Evolutionary conservation across 2,329 filamentous ascomycete species (phyloP), one percentile per base, ranked within the genome.

Genomic region (Fusarium decemcellulare): DNA sequence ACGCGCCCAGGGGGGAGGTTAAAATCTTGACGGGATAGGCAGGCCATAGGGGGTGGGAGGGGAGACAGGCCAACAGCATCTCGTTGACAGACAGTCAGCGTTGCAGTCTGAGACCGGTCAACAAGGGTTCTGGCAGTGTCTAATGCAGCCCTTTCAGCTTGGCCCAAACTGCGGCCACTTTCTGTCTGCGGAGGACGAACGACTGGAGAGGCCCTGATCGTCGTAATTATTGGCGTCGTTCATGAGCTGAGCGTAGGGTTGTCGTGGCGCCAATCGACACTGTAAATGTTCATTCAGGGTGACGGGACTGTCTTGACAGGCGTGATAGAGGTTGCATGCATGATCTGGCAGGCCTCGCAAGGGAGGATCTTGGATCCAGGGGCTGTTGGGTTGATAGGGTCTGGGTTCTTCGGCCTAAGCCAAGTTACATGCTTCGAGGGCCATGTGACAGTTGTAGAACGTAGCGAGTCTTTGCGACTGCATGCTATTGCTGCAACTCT

Each of bases 181-280:
- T 34, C 43, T 32, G 11, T 29, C 36, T 34, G 32, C 53, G 42
- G 42, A 40, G 10, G 16, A 32, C 30, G 32, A 44, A 43, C 43
- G 40, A 44, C 47, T 71, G 55, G 63, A 52, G 43, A 59, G 29
- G 56, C 40, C 65, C 51, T 39, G 60, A 58, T 67, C 54, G 46
- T 37, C 55, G 29, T 47, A 44, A 16, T 70, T 67, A 74, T 72
- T 74, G 72, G 70, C 60, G 55, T 57, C 39, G 40, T 60, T 66
- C 63, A 72, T 72, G 69, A 65, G 65, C 65, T 59, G 59, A 53
- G 44, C 42, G 53, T 51, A 54, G 58, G 44, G 39, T 53, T 74
- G 72, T 74, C 72, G 72, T 74, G 72, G 72, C 68, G 68, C 72
- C 72, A 74, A 65, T 75, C 30, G 56, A 70, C 29, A 9, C 4